Evolutionary conservation across 306 rosid genomes (phyloP).

Genomic region (Casuarina glauca): DNA sequence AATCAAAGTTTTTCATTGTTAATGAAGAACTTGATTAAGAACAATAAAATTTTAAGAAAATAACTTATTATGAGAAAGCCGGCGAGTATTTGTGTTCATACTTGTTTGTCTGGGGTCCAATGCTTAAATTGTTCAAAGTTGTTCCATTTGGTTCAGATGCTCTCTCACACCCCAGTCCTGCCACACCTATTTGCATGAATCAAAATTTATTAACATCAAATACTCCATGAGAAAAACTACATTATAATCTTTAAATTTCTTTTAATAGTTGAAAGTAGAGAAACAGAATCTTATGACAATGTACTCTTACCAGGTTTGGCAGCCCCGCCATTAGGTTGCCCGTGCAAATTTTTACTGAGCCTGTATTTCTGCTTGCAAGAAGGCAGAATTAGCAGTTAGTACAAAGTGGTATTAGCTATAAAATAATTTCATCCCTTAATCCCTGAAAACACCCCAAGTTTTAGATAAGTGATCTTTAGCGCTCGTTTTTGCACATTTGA

Average conservation of each 20-base stretch:
- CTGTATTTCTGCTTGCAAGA: constrained; percentile 70
- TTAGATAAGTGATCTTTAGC: not conserved
- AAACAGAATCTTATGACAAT: not conserved
- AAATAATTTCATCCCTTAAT: not conserved
- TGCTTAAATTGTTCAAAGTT: constrained; percentile 52
- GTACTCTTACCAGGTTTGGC: constrained; percentile 56
- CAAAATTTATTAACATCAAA: constrained; percentile 18
- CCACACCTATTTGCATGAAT: constrained; percentile 33
- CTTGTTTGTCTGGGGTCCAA: constrained; percentile 66
- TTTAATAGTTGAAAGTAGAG: constrained; percentile 13
- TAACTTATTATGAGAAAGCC: constrained; percentile 12
- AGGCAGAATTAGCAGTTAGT: constrained; percentile 11
- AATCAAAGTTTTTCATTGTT: constrained; percentile 16
- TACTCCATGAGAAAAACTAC: constrained; percentile 10
- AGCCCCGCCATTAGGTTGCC: constrained; percentile 53
- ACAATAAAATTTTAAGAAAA: not conserved
- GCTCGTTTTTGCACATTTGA: not conserved
- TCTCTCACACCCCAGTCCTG: constrained; percentile 41
- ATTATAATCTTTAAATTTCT: not conserved
- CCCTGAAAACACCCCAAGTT: not conserved
- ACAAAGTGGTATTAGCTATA: not conserved
- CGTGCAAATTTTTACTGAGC: constrained; percentile 70
- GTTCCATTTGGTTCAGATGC: constrained; percentile 55
- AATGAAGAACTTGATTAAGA: constrained; percentile 24
- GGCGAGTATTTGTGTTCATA: constrained; percentile 33